Evolutionary conservation across 2,329 filamentous ascomycete genomes (phyloP).

Genomic region (Penicillium corylophilum): DNA sequence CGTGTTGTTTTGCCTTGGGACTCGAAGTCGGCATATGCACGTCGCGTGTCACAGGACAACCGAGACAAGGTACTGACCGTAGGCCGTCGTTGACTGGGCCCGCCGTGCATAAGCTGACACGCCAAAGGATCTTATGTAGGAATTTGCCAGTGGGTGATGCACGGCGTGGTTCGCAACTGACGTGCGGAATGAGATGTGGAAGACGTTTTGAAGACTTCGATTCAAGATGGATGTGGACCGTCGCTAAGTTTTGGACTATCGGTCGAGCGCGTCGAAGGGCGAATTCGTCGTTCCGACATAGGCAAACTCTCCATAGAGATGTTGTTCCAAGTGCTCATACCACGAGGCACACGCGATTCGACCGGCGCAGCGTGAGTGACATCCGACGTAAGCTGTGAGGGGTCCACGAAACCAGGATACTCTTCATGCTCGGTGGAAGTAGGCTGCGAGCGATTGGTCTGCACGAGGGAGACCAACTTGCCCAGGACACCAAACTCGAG

Average conservation of each 20-base stretch:
- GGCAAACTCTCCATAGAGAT: constrained; percentile 32
- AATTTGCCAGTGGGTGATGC: not conserved
- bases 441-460: constrained; percentile 29
- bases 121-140: too few species aligned
- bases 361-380: constrained; percentile 36
- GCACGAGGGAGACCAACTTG: constrained; percentile 44
- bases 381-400: constrained; percentile 39
- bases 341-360: constrained; percentile 9
- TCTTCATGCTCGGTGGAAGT: constrained; percentile 35
- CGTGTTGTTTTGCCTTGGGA: not conserved
- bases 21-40: not conserved
- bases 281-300: constrained; percentile 25
- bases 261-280: constrained; percentile 16
- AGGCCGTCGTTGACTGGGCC: not conserved
- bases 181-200: not conserved
- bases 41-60: constrained; percentile 9
- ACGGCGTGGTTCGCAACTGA: not conserved
- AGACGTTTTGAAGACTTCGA: not conserved
- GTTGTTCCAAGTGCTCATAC: constrained; percentile 21
- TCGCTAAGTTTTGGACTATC: too few species aligned
- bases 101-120: not conserved
- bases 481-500: constrained; percentile 50
- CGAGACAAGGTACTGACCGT: not conserved
- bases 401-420: constrained; percentile 43
- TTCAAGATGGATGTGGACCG: constrained; percentile 20